Evolutionary conservation across 192 early-diverging fungal genomes (phyloP), one percentile per base, ranked within the genome.

Genomic region (Coemansia furcata): DNA sequence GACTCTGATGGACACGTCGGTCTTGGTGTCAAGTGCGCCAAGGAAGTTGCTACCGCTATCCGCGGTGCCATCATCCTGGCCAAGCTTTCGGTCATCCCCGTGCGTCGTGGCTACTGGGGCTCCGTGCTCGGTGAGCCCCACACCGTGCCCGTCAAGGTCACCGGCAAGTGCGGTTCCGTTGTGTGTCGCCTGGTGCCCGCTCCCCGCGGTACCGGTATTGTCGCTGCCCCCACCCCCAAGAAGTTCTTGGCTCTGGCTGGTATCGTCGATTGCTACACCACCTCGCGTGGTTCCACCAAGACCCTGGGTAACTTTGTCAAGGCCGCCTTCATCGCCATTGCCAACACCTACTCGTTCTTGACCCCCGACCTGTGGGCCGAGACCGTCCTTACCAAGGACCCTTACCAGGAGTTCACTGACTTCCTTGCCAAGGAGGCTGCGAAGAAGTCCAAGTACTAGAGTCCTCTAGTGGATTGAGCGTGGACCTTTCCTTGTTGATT

Each of bases 1-100:
- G 96, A 98, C 89, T 85, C 78, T 63, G 86, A 97, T 84, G 97
- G 97, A 66, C 97, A 98, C 88, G 94, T 97, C 76, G 97, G 97
- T 91, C 89, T 98, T 55, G 97, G 97, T 84, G 97, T 98, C 86
- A 98, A 98, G 91, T 98, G 97, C 91, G 95, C 97, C 84, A 98
- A 97, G 93, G 97, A 98, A 86, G 97, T 98, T 52, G 97, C 97
- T 83, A 94, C 93, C 63, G 93, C 97, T 65, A 98, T 98, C 81
- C 94, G 94, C 77, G 97, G 97, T 83, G 97, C 94, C 84, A 96
- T 98, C 78, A 94, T 96, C 87, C 90, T 98, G 69, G 96, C 96
- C 86, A 98, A 98, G 91, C 90, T 98, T 68, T 93, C 92, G 72
- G 88, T 96, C 77, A 92, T 98, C 86, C 96, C 96, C 65, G 96